Base-by-base conservation (phyloP, 108 stramenopile species). In the Conticribra guillardii region DNA sequence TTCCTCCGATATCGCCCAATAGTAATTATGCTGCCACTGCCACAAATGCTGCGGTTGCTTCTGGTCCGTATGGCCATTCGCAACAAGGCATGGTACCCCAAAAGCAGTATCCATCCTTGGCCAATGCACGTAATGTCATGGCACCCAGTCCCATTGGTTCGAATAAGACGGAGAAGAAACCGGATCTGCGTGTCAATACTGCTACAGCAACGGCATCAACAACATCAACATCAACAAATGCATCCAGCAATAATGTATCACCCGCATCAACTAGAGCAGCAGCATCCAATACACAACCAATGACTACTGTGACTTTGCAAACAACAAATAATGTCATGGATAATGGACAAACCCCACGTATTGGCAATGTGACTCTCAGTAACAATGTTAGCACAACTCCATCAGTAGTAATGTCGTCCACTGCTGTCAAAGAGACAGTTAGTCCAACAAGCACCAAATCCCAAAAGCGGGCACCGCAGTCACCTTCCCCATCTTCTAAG, bases 61-160 rank as follows among this genome's bases (percentile, higher is more conserved):
- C 37, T 9, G 11, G 37, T 41, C 37, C 5, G 11, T 11, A 41
- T 5, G 37, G 11, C 37, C 5, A 41, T 9, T 9, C 37, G 11
- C 37, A 41, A 11, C 11, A 5, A 41, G 11, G 5, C 37, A 41
- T 41, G 11, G 5, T 11, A 41, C 11, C 37, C 11, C 37, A 5
- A 11, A 41, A 41, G 44, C 21, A 7, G 30, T 46, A 60, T 45
- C 44, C 60, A 14, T 60, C 44, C 4, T 31, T 60, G 14, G 44
- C 37, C 37, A 46, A 60, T 44, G 41, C 60, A 19, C 34, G 41
- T 1, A 60, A 46, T 19, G 3, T 17, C 19, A 60, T 60, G 21
- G 37, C 60, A 23, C 4, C 41, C 19, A 60, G 60, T 22, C 60
- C 26, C n/a, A n/a, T n/a, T n/a, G n/a, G n/a, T 17, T n/a, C 18